Evolutionary conservation across 371 early-diverging fungal species (phyloP).

Genomic region (Capillidium heterosporum): DNA sequence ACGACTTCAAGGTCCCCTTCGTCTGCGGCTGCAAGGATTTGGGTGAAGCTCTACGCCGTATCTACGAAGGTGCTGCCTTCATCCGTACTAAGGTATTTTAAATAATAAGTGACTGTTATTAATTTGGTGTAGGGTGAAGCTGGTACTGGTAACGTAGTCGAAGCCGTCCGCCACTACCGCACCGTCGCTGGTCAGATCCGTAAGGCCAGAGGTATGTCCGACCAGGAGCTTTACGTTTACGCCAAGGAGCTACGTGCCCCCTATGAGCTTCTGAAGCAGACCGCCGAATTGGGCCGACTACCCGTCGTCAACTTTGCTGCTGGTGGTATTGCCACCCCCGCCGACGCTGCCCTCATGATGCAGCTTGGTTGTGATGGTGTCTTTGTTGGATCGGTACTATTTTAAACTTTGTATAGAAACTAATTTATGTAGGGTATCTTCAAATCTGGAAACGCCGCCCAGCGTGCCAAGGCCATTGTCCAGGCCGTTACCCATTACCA

Average conservation of each 20-base stretch:
- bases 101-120: background rate
- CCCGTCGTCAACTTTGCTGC: constrained; percentile 97
- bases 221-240: constrained; percentile 58
- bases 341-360: constrained; percentile 94
- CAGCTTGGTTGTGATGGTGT: constrained; percentile 96
- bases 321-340: constrained; percentile 92
- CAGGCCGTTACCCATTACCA: constrained; percentile 91
- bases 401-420: background rate
- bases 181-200: constrained; percentile 73
- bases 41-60: constrained; percentile 91
- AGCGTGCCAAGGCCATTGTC: constrained; percentile 91
- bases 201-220: constrained; percentile 44
- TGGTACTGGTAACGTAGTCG: constrained; percentile 89
- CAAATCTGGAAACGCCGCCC: constrained; percentile 88
- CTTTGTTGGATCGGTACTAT: constrained; percentile 45
- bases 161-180: constrained; percentile 90
- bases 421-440: constrained; percentile 35
- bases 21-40: constrained; percentile 93
- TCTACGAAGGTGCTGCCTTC: constrained; percentile 94
- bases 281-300: constrained; percentile 71
- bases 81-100: constrained; percentile 64
- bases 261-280: constrained; percentile 71
- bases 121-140: constrained; percentile 57
- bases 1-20: constrained; percentile 78
- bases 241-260: constrained; percentile 91